Evolutionary conservation across 2,329 filamentous ascomycete genomes (phyloP).

Genomic region (Fusarium nurragi): DNA sequence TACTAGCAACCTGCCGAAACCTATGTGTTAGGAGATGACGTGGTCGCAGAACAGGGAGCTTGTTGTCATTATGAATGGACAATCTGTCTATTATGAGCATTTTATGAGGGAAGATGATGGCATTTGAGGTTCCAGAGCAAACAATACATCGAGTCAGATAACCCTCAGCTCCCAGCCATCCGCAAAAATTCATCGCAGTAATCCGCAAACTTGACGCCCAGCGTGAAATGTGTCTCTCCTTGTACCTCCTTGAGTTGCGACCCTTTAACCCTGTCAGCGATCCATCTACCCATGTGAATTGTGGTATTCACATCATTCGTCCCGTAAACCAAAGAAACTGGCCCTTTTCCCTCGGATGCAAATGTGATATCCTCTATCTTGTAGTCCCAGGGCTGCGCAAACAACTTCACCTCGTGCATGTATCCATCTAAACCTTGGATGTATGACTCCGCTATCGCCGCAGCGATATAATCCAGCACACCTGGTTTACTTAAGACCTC

Average conservation of each 20-base stretch:
- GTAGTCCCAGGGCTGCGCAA: not conserved
- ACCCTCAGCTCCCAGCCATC: not conserved
- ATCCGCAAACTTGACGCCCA: not conserved
- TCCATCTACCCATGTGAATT: not conserved
- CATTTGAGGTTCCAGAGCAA: not conserved
- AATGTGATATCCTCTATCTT: not conserved
- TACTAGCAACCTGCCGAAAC: fast-evolving
- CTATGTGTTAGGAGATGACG: fast-evolving
- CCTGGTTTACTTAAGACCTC: not conserved
- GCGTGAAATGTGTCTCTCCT: not conserved
- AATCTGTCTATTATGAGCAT: no score
- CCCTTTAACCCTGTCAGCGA: not conserved
- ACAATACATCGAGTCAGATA: not conserved
- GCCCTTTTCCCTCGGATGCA: not conserved
- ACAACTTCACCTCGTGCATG: not conserved
- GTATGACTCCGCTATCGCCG: not conserved
- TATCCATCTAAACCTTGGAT: not conserved
- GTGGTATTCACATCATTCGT: not conserved
- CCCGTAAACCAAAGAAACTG: not conserved
- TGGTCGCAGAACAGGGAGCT: not conserved
- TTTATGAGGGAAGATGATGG: not conserved
- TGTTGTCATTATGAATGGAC: no score
- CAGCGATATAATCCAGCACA: not conserved
- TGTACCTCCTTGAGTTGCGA: not conserved
- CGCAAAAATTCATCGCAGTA: not conserved